Conservation (phyloP, 106 monocot species). For the Acorus gramineus region DNA sequence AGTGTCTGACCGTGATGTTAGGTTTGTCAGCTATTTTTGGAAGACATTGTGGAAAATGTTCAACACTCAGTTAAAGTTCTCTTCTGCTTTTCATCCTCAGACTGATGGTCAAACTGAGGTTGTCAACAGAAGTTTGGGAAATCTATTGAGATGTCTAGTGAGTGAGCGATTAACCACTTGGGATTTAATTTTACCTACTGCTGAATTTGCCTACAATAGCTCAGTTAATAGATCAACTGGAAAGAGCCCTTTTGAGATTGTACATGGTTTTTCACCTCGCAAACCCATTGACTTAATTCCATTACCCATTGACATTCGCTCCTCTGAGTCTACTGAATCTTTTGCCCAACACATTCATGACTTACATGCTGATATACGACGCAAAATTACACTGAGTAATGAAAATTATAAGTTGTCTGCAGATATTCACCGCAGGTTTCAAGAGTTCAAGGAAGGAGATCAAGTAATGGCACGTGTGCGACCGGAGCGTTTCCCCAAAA, state of each 20-base stretch:
- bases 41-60: neutral
- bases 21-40: neutral
- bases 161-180: neutral
- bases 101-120: neutral
- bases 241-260: neutral
- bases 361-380: neutral
- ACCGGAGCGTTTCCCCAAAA: neutral
- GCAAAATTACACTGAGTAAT: constrained; percentile 1
- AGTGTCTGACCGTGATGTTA: neutral
- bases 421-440: neutral
- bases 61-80: neutral
- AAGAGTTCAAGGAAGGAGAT: neutral
- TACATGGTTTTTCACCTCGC: no score
- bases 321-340: neutral
- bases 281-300: neutral
- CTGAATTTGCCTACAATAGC: constrained; percentile 1
- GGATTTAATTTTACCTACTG: neutral
- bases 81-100: neutral
- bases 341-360: neutral
- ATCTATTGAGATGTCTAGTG: neutral
- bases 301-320: neutral
- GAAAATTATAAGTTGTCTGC: constrained; percentile 1
- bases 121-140: neutral
- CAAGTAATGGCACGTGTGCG: neutral
- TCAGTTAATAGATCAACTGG: neutral